Base-by-base conservation (phyloP, 371 early-diverging fungal species). In the Actinomortierella ambigua region DNA sequence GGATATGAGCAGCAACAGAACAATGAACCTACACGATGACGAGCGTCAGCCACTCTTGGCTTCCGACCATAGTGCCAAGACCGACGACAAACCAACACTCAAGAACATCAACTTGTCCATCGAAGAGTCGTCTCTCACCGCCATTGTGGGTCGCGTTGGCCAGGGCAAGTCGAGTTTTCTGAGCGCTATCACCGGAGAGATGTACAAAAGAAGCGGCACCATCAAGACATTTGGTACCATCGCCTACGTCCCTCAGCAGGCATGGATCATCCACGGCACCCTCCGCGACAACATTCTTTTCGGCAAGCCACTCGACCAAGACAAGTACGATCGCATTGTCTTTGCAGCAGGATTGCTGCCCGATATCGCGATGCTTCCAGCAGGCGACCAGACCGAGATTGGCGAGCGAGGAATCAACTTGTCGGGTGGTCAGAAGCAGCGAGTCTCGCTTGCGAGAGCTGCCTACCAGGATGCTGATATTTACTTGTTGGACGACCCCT, bases 371-470 rank as follows among this genome's bases (percentile, higher is more conserved):
- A 91, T 89, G 46, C 75, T 97, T 5, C 78, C 79, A 88, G 58
- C 85, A 75, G 22, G 91, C 77, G 98, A 98, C 77, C 76, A 81
- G 65, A 94, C 95, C 2, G 95, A 96, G 77, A 96, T 98, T 76
- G 98, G 97, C 47, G 97, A 96, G 75, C 85, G 90, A 53, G 97
- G 97, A 27, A 92, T 95, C 77, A 94, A 91, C 60, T 69, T 96
- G 44, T 90, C 90, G 0, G 97, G 95, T 55, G 95, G 94, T 14
- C 93, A 93, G 68, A 90, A 88, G 75, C 85, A 86, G 14, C 85
- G 92, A 50, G 80, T 90, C 0, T 85, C 87, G 4, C 70, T 87
- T 43, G 93, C 93, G 1, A 53, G 82, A 17, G 79, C 81, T 2
- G 78, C 78, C 18, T 79, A 81, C 50, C 60, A 62, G 59, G 78